A percentile compares a stretch with the other conserved stretches of the same genome.
Evolutionary conservation across 257 asterid genomes (phyloP).

Genomic region (Solanum medicagineum): DNA sequence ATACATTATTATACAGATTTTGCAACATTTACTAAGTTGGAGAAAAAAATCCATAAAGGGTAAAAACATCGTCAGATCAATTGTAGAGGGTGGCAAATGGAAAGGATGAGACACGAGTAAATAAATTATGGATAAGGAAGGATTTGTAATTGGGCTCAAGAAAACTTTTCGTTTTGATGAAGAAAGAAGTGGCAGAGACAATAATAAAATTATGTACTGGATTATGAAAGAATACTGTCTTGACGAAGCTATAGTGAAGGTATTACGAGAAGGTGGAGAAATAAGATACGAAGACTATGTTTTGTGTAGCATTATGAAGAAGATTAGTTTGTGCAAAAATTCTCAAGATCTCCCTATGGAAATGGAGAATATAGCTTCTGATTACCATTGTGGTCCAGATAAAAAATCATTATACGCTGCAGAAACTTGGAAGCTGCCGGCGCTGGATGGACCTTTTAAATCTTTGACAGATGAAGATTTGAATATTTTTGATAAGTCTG

Average conservation of each 20-base stretch:
- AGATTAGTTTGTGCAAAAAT: too few relatives aligned
- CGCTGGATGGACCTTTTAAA: background rate
- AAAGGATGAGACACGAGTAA: background rate
- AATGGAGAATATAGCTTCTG: too few relatives aligned
- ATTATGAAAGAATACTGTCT: background rate
- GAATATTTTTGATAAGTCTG: background rate
- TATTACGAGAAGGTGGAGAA: background rate
- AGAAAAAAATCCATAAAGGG: background rate
- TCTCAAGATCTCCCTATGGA: too few relatives aligned
- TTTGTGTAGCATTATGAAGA: too few relatives aligned
- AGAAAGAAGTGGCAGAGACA: background rate
- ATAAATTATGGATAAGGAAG: too few relatives aligned
- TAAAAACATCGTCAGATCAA: background rate
- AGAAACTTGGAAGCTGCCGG: background rate
- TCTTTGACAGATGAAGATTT: background rate
- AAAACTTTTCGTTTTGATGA: background rate
- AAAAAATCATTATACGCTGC: background rate
- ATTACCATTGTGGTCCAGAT: background rate
- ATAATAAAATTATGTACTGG: background rate
- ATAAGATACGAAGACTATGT: too few relatives aligned
- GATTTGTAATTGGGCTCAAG: background rate
- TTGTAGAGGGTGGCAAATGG: background rate
- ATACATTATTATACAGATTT: too few relatives aligned
- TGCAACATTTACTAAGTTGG: background rate
- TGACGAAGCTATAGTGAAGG: background rate